Conservation (phyloP, 2,329 filamentous ascomycete species). For the Gaeumannomyces tritici region DNA sequence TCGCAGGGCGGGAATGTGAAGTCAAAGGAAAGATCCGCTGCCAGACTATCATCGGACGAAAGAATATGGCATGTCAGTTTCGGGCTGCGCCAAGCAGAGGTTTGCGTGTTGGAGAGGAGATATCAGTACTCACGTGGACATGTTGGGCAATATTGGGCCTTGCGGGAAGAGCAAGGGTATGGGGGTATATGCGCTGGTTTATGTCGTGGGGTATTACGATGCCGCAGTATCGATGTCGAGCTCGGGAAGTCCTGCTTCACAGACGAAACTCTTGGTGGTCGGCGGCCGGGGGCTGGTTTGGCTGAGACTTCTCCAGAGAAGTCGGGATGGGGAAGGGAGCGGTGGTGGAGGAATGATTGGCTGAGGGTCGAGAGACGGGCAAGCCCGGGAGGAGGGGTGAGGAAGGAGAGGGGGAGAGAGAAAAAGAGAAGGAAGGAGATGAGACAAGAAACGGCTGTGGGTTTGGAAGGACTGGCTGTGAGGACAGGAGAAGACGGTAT, state of each 20-base stretch:
- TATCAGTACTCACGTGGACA: slow-evolving; percentile 31
- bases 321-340: slow-evolving; percentile 2
- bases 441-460: slow-evolving; percentile 13
- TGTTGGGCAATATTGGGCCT: slow-evolving; percentile 16
- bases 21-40: slow-evolving; percentile 52
- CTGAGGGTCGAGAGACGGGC: slow-evolving; percentile 6
- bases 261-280: not conserved
- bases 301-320: not conserved
- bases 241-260: slow-evolving; percentile 1
- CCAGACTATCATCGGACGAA: slow-evolving; percentile 35
- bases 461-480: slow-evolving; percentile 17
- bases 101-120: not conserved
- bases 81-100: not conserved
- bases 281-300: not conserved
- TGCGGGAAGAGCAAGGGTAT: not conserved
- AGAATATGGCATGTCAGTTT: not conserved
- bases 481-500: slow-evolving; percentile 12
- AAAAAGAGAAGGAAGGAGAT: slow-evolving; percentile 9
- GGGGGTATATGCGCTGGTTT: not conserved
- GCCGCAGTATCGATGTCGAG: not conserved
- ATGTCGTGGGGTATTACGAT: not conserved
- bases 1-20: slow-evolving; percentile 48
- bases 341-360: slow-evolving; percentile 5
- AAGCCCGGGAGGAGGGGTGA: not conserved
- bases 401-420: slow-evolving; percentile 2